Evolutionary conservation across 164 flowering plant species (phyloP).

Genomic region (Umbellularia californica): DNA sequence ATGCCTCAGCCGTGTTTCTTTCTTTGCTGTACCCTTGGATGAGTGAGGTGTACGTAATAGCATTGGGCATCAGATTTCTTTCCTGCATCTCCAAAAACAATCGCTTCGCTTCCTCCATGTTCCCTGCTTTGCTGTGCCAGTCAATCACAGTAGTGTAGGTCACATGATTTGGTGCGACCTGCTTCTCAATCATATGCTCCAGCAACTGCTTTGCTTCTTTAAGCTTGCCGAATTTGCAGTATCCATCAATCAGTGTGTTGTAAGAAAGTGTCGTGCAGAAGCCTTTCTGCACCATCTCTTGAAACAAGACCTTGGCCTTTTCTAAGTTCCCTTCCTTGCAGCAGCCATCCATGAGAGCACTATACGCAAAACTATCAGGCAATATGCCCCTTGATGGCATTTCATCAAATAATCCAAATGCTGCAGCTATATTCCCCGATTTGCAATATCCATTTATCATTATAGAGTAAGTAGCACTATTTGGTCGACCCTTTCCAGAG

Average conservation of each 20-base stretch:
- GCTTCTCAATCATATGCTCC: conserved; percentile 39
- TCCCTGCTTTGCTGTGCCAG: conserved; percentile 45
- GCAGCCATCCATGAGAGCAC: conserved; percentile 56
- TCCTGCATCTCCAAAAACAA: conserved; percentile 54
- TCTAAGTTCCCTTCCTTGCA: conserved; percentile 53
- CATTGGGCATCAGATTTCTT: conserved; percentile 43
- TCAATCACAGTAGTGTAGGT: conserved; percentile 66
- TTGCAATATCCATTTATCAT: conserved; percentile 73
- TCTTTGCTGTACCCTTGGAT: conserved; percentile 39
- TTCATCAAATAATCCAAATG: conserved; percentile 49
- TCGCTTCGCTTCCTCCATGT: conserved; percentile 44
- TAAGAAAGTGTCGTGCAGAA: conserved; percentile 43
- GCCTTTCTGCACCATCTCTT: conserved; percentile 47
- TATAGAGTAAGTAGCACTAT: conserved; percentile 47
- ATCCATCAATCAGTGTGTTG: conserved; percentile 56
- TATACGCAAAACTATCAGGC: conserved; percentile 50
- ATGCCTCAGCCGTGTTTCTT: conserved; percentile 39
- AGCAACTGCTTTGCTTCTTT: conserved; percentile 39
- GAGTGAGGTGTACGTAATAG: conserved; percentile 56
- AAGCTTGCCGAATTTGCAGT: conserved; percentile 46
- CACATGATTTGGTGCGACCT: conserved; percentile 43
- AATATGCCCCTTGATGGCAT: conserved; percentile 43
- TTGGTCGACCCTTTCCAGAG: conserved; percentile 45
- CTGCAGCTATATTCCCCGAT: conserved; percentile 44
- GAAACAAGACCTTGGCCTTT: conserved; percentile 49